A percentile compares a stretch with the other conserved stretches of the same genome.
phyloP scores from a whole-genome alignment of 768 basidiomycete species.

The Naematelia encephala region DNA sequence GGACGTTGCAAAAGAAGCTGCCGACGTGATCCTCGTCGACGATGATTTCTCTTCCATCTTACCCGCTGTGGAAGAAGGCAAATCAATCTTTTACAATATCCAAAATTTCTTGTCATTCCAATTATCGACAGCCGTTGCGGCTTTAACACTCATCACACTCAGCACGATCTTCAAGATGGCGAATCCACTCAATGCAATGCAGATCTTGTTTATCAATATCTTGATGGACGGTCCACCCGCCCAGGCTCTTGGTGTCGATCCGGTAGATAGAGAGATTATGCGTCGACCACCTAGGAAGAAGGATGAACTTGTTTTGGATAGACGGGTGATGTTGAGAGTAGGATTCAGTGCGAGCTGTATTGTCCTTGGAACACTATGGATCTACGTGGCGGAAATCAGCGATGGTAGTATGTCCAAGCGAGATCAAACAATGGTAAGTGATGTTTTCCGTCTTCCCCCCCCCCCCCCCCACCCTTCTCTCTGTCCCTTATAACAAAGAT shows the following conservation, averaged over 20 bases:
- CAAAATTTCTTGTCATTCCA: constrained; percentile 98
- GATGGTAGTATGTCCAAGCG: constrained; percentile 78
- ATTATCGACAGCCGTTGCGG: constrained; percentile 94
- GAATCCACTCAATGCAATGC: constrained; percentile 96
- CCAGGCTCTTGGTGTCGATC: constrained; percentile 94
- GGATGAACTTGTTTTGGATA: constrained; percentile 80
- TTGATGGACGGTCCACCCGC: constrained; percentile 98
- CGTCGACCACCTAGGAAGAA: constrained; percentile 85
- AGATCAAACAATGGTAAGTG: constrained; percentile 91
- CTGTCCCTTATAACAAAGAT: neutral
- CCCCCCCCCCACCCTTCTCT: neutral
- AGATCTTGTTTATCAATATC: constrained; percentile 98
- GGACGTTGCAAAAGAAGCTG: constrained; percentile 97
- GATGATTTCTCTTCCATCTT: constrained; percentile 95
- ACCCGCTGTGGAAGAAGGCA: constrained; percentile 90
- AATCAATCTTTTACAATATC: constrained; percentile 98
- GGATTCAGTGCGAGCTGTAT: constrained; percentile 92
- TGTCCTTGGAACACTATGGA: constrained; percentile 78
- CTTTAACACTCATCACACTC: constrained; percentile 88
- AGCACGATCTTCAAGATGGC: constrained; percentile 84
- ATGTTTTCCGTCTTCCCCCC: neutral
- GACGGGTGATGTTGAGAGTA: constrained; percentile 69
- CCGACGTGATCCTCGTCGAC: constrained; percentile 93
- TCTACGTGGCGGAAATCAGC: constrained; percentile 76
- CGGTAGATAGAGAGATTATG: constrained; percentile 91